Evolutionary conservation across 2,329 filamentous ascomycete genomes (phyloP), one percentile per base, ranked within the genome.

Genomic region (Xylariaceae sp.): DNA sequence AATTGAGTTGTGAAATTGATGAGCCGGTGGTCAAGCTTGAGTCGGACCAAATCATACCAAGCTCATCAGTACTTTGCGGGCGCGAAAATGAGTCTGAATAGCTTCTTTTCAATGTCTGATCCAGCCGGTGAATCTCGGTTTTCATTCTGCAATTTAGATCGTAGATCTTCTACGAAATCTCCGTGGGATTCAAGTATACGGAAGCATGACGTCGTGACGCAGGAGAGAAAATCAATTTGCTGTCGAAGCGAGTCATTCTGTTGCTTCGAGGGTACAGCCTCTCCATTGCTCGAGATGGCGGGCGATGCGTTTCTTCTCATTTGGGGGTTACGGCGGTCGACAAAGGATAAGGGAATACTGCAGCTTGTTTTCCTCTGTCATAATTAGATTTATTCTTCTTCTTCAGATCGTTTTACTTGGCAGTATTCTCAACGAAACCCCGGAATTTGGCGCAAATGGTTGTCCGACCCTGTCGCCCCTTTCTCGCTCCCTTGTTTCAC

Each of bases 21-120:
- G 7, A 19, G 21, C 3, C 6, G 19, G 46, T 48, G 21, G 2
- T 40, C 2, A 1, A 0, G 16, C 40, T 56, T 55, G 32, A 58
- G 53, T 12, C 20, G 40, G 7, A 51, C 52, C 2, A 60, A 53
- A 44, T 60, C 54, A 40, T 53, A 54, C 58, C 58, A 60, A 2
- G 58, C 54, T 37, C 44, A 49, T 26, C 32, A 14, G 47, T 60
- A 60, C 4, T 42, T 50, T 32, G 58, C 52, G 4, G 56, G 18
- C 0, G 16, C 40, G 20, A 53, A 53, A 2, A 60, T 48, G 1
- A 58, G 20, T 3, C 18, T 7, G n/a, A 20, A 32, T 7, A 54
- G 4, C 20, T 32, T 44, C 2, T 40, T 37, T 37, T 10, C 32
- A 3, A 10, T 37, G 3, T 3, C 14, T 16, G 32, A 12, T 37